A percentile compares a stretch with the other conserved stretches of the same genome.
Conservation (phyloP, 441 rosid species). For the Populus tomentosa region DNA sequence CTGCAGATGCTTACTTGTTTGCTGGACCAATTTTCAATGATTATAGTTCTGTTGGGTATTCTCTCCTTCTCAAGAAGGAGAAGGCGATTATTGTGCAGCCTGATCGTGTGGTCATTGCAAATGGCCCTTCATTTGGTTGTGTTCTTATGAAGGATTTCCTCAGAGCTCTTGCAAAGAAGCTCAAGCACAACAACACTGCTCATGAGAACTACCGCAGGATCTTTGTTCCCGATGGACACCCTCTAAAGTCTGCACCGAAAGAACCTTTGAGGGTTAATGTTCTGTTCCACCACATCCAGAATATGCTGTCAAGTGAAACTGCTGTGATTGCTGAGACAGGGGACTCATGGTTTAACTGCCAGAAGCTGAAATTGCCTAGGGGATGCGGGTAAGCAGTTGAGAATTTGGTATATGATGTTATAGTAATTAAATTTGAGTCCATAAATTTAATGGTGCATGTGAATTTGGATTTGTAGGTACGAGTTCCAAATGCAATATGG, state of each 20-base stretch:
- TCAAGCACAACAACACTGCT: constrained; percentile 57
- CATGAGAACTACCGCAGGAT: constrained; percentile 76
- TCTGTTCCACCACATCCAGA: constrained; percentile 77
- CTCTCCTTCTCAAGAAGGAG: constrained; percentile 90
- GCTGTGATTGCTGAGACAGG: constrained; percentile 95
- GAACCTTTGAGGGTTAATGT: constrained; percentile 72
- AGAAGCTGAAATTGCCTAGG: constrained; percentile 73
- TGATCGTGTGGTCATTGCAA: constrained; percentile 63
- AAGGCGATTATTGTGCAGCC: constrained; percentile 79
- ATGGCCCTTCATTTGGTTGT: constrained; percentile 89
- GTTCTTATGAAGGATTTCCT: constrained; percentile 84
- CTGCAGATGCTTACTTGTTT: constrained; percentile 90
- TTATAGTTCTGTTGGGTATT: constrained; percentile 89
- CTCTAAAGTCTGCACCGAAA: constrained; percentile 46
- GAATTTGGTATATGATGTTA: not conserved
- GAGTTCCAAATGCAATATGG: constrained; percentile 86
- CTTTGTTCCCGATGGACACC: constrained; percentile 67
- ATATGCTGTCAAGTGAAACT: constrained; percentile 63
- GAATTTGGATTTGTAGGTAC: constrained; percentile 42
- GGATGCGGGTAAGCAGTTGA: constrained; percentile 68
- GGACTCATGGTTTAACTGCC: constrained; percentile 96
- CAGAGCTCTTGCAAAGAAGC: constrained; percentile 46
- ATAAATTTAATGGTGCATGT: not conserved
- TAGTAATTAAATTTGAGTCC: not conserved
- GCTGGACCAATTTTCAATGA: constrained; percentile 93